phyloP scores from a whole-genome alignment of 805 yeast genomes.

The Metschnikowia drakensbergensis region DNA sequence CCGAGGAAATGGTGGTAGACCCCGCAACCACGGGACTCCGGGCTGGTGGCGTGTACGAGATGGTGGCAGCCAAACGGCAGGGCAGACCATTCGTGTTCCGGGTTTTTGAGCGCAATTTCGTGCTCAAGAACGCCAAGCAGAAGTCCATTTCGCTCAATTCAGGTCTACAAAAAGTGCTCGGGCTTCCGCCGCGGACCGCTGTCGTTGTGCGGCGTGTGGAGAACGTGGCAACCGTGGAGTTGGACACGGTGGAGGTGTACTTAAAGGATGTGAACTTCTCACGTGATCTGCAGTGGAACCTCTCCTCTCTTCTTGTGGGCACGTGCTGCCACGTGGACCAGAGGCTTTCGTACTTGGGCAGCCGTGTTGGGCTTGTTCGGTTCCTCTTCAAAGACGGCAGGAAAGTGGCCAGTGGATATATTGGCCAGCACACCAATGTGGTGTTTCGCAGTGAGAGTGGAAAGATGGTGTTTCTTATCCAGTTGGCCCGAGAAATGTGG shows the following conservation, averaged over 20 bases:
- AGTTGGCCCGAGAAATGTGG: slow-evolving; percentile 95
- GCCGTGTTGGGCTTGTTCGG: slow-evolving; percentile 60
- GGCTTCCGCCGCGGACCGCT: slow-evolving; percentile 61
- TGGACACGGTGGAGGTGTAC: slow-evolving; percentile 78
- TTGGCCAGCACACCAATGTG: slow-evolving; percentile 70
- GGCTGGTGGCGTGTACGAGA: slow-evolving; percentile 75
- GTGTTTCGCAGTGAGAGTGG: slow-evolving; percentile 92
- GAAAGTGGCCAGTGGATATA: slow-evolving; percentile 68
- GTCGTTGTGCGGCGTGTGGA: slow-evolving; percentile 52
- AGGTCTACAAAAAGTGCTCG: slow-evolving; percentile 57
- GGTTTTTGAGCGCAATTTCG: slow-evolving; percentile 9
- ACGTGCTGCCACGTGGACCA: slow-evolving; percentile 68
- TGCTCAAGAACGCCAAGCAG: slow-evolving; percentile 15
- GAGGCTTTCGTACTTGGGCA: slow-evolving; percentile 55
- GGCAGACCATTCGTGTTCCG: slow-evolving; percentile 12
- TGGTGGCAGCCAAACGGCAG: slow-evolving; percentile 6
- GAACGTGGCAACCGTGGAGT: slow-evolving; percentile 49
- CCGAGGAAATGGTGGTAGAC: slow-evolving; percentile 62
- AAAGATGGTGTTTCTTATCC: slow-evolving; percentile 74
- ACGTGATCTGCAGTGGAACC: slow-evolving; percentile 90
- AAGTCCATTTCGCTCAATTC: slow-evolving; percentile 51
- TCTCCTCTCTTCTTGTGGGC: slow-evolving; percentile 58
- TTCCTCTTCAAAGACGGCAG: slow-evolving; percentile 65
- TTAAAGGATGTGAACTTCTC: slow-evolving; percentile 77
- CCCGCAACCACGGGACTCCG: slow-evolving; percentile 55